A percentile compares a stretch with the other conserved stretches of the same genome.
These are phyloP conservation scores for Grosmannia huntii DNA, from an alignment of 2,329 filamentous ascomycete genomes.

Conservation along the genomic window DNA sequence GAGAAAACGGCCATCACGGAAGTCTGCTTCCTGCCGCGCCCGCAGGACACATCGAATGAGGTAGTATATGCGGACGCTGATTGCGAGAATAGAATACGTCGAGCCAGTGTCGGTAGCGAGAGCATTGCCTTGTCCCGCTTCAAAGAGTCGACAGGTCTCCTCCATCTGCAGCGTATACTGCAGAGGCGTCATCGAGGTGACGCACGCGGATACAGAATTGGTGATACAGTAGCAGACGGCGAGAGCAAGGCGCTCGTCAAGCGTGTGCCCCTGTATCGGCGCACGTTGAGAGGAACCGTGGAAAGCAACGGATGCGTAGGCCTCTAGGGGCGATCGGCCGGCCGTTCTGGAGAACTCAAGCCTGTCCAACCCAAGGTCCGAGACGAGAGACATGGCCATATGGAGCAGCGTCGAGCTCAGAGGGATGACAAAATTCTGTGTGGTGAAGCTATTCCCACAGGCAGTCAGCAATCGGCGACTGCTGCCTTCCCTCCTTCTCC, in stretches of 20 bases:
- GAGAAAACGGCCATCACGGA: constrained; percentile 4
- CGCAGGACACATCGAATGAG: constrained; percentile 10
- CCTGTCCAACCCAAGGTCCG: constrained; percentile 14
- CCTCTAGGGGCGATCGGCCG: constrained; percentile 9
- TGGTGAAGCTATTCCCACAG: constrained; percentile 6
- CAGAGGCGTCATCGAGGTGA: constrained; percentile 25
- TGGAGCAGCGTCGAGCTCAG: constrained; percentile 13
- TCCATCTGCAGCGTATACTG: constrained; percentile 23
- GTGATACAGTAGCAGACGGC: constrained; percentile 30
- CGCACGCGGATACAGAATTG: constrained; percentile 13
- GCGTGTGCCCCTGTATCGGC: constrained; percentile 8
- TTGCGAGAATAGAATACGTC: constrained; percentile 9
- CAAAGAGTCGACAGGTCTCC: constrained; percentile 10
- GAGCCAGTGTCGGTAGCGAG: background rate
- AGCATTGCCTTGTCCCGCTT: constrained; percentile 1
- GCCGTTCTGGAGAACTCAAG: constrained; percentile 5
- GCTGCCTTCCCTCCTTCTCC: background rate
- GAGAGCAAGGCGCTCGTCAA: constrained; percentile 29
- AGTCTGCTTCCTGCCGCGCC: constrained; percentile 9
- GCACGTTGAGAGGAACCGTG: constrained; percentile 5
- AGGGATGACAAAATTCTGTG: constrained; percentile 10
- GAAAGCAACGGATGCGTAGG: constrained; percentile 5
- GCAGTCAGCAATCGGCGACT: background rate
- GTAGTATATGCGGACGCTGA: constrained; percentile 10
- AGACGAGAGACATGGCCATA: constrained; percentile 12